These are phyloP conservation scores for Skeletonema grethae DNA, from an alignment of 108 stramenopile species.

Conservation along the genomic window DNA sequence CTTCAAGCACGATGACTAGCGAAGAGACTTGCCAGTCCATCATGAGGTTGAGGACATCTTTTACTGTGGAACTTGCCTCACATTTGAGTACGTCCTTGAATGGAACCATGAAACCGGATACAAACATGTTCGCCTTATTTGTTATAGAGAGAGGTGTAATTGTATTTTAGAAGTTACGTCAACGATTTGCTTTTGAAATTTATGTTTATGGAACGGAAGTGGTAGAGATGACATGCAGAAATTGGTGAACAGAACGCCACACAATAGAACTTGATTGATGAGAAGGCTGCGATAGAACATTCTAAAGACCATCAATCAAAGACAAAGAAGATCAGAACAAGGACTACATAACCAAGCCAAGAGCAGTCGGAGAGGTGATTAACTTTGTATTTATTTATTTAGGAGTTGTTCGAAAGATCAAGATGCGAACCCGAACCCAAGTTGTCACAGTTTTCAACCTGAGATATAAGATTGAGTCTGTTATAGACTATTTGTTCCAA, in stretches of 20 bases:
- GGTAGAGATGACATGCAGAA: background rate
- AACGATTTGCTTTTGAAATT: constrained; percentile 6
- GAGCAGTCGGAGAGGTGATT: too few relatives aligned
- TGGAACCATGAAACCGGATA: constrained; percentile 59
- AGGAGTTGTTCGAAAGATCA: too few relatives aligned
- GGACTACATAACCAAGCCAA: too few relatives aligned
- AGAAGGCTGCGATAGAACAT: constrained; percentile 1
- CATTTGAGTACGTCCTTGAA: constrained; percentile 50
- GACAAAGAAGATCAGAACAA: too few relatives aligned
- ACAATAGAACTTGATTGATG: background rate
- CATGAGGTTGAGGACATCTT: constrained; percentile 48
- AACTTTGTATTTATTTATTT: too few relatives aligned
- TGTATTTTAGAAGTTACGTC: background rate
- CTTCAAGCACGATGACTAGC: constrained; percentile 45
- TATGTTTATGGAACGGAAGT: too few relatives aligned
- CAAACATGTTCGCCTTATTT: constrained; percentile 41
- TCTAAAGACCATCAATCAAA: too few relatives aligned
- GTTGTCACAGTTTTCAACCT: too few relatives aligned
- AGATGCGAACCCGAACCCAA: too few relatives aligned
- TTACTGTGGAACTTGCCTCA: constrained; percentile 40
- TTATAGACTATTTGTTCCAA: too few relatives aligned
- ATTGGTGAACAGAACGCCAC: background rate
- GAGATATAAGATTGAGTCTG: too few relatives aligned
- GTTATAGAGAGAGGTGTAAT: background rate
- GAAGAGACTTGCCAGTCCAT: constrained; percentile 47